These are phyloP conservation scores for Fusarium irregulare DNA, from an alignment of 2,329 filamentous ascomycete species.

Conservation along the genomic window DNA sequence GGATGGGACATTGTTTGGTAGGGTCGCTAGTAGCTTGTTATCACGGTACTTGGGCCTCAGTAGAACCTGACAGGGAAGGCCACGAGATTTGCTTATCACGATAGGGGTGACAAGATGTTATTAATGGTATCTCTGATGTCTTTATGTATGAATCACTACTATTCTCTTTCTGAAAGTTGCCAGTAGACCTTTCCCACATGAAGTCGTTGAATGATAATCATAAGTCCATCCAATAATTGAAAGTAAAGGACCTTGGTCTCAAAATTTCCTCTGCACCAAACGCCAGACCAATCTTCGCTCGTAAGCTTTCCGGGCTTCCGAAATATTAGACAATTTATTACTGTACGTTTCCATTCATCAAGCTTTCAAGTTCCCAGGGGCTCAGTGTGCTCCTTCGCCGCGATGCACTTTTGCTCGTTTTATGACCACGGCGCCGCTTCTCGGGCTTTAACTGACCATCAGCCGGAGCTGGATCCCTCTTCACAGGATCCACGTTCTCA, in stretches of 20 bases:
- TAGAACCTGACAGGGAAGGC: background rate
- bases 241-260: background rate
- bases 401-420: slow-evolving; percentile 66
- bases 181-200: background rate
- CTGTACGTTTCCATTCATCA: slow-evolving; percentile 66
- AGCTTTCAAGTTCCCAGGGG: slow-evolving; percentile 76
- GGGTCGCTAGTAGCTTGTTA: background rate
- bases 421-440: slow-evolving; percentile 64
- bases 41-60: background rate
- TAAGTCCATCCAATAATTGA: background rate
- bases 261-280: slow-evolving; percentile 37
- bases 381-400: slow-evolving; percentile 79
- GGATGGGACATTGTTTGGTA: background rate
- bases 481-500: slow-evolving; percentile 52
- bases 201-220: background rate
- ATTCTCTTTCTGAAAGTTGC: background rate
- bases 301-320: slow-evolving; percentile 35
- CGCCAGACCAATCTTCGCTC: slow-evolving; percentile 35
- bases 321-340: slow-evolving; percentile 38
- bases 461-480: slow-evolving; percentile 45
- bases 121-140: background rate
- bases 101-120: background rate
- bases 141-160: slow-evolving; percentile 7
- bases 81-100: background rate
- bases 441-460: slow-evolving; percentile 46